Conservation (phyloP, 164 flowering plant genomes). For the Berberis thunbergii region DNA sequence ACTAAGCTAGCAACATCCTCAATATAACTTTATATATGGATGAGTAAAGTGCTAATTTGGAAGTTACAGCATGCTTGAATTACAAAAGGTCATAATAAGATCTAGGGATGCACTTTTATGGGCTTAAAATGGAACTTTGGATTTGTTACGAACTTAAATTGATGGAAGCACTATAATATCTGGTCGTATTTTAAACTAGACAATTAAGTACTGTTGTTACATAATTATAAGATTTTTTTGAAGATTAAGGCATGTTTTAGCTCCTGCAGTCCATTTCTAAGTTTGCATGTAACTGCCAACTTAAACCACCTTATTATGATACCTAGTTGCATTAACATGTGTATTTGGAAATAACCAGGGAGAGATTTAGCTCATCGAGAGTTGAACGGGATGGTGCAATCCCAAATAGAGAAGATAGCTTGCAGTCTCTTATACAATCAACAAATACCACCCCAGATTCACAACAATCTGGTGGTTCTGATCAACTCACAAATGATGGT, state of each 20-base stretch:
- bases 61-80: no score
- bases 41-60: no score
- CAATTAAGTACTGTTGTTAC: neutral
- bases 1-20: no score
- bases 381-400: constrained; percentile 6
- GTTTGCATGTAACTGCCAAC: neutral
- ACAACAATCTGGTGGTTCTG: constrained; percentile 8
- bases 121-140: neutral
- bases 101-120: neutral
- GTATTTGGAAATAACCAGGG: constrained; percentile 26
- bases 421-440: constrained; percentile 6
- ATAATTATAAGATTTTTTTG: neutral
- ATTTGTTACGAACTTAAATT: neutral
- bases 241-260: no score
- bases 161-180: neutral
- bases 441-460: constrained; percentile 5
- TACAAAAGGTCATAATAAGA: neutral
- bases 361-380: constrained; percentile 26
- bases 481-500: constrained; percentile 8
- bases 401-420: constrained; percentile 8
- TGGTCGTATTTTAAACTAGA: neutral
- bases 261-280: neutral
- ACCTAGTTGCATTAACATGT: neutral
- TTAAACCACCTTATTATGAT: no score
- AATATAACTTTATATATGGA: no score